Conservation (phyloP, 805 yeast species). For the Wickerhamia fluorescens region DNA sequence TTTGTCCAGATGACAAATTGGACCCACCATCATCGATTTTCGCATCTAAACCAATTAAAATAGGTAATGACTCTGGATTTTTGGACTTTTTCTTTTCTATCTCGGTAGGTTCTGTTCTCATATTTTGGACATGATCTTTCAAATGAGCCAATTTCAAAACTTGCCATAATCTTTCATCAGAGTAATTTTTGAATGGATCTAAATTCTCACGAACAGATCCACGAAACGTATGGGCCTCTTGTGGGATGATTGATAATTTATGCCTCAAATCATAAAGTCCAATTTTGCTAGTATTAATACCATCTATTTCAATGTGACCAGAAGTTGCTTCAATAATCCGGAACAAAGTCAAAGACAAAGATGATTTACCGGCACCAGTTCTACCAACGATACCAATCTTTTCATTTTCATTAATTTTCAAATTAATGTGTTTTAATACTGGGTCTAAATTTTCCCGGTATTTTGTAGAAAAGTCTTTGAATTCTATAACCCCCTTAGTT, state of each 20-base stretch:
- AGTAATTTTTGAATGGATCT: constrained; percentile 17
- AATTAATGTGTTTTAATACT: constrained; percentile 15
- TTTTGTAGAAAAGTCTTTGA: constrained; percentile 17
- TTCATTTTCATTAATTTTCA: constrained; percentile 17
- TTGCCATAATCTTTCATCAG: constrained; percentile 20
- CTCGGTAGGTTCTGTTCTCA: constrained; percentile 27
- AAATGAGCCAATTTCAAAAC: constrained; percentile 21
- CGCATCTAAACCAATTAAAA: constrained; percentile 10
- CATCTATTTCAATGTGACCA: constrained; percentile 20
- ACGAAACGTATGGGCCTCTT: constrained; percentile 20
- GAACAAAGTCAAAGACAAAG: constrained; percentile 21
- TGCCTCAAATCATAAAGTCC: constrained; percentile 21
- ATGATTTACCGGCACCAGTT: constrained; percentile 26
- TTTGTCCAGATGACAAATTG: constrained; percentile 19
- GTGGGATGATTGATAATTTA: constrained; percentile 23
- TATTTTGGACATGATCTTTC: constrained; percentile 15
- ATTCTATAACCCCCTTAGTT: constrained; percentile 13
- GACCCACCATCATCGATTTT: constrained; percentile 17
- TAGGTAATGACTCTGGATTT: constrained; percentile 10
- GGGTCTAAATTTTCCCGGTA: constrained; percentile 21
- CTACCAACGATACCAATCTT: constrained; percentile 25
- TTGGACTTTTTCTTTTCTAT: constrained; percentile 9
- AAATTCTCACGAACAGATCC: constrained; percentile 20
- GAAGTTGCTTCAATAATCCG: constrained; percentile 20
- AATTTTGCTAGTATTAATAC: constrained; percentile 13